Evolutionary conservation across 306 rosid genomes (phyloP).

Genomic region (Parietaria judaica): DNA sequence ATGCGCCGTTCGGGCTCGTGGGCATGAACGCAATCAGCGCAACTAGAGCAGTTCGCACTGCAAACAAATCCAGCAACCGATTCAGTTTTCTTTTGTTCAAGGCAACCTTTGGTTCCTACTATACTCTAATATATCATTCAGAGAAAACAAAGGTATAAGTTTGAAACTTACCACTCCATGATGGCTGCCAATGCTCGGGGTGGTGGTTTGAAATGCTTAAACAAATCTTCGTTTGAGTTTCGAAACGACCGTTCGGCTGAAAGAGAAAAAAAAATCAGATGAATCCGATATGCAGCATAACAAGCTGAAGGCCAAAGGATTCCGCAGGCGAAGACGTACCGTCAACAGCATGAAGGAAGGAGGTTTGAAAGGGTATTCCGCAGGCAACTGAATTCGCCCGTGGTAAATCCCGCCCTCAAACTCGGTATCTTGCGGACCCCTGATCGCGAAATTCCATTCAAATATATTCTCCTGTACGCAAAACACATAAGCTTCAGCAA

Average conservation of each 20-base stretch:
- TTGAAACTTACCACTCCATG: constrained; percentile 74
- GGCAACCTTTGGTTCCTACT: not conserved
- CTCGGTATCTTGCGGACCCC: constrained; percentile 63
- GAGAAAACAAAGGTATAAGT: not conserved
- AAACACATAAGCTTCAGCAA: constrained; percentile 4
- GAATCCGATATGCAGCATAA: too few relatives aligned
- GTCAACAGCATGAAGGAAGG: constrained; percentile 85
- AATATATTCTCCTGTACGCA: constrained; percentile 74
- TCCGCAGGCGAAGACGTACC: constrained; percentile 28
- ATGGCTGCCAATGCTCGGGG: constrained; percentile 99
- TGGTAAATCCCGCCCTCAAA: constrained; percentile 91
- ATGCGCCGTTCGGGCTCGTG: constrained; percentile 84
- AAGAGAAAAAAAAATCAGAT: constrained; percentile 4
- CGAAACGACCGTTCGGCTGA: constrained; percentile 96
- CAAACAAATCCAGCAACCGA: constrained; percentile 22
- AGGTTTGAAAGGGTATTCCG: constrained; percentile 91
- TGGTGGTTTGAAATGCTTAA: constrained; percentile 97
- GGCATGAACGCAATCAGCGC: constrained; percentile 99
- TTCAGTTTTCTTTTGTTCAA: not conserved
- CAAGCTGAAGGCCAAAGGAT: too few relatives aligned
- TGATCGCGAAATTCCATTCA: constrained; percentile 92
- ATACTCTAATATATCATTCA: not conserved
- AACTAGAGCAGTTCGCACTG: constrained; percentile 94
- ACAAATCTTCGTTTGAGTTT: constrained; percentile 93
- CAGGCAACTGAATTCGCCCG: constrained; percentile 71